These are phyloP conservation scores for Vigna radiata DNA, from an alignment of 306 rosid species.

Conservation along the genomic window DNA sequence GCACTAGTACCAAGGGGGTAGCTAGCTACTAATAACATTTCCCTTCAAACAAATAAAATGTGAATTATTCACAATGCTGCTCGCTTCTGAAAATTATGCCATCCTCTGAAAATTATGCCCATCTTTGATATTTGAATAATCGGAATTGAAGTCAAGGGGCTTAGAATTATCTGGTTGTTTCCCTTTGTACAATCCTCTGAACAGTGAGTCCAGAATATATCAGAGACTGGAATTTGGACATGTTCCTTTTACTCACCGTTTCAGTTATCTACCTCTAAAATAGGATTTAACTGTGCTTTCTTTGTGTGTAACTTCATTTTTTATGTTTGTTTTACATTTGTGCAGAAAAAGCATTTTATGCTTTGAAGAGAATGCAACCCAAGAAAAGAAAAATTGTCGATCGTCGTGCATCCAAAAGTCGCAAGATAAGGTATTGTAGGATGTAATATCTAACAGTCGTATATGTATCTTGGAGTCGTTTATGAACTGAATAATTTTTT, in stretches of 20 bases:
- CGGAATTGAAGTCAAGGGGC: neutral
- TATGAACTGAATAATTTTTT: slow-evolving; percentile 1
- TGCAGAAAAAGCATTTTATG: slow-evolving; percentile 73
- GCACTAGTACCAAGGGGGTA: neutral
- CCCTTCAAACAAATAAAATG: neutral
- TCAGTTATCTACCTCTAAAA: neutral
- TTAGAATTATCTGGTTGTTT: slow-evolving; percentile 8
- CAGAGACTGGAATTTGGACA: neutral
- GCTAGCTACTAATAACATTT: neutral
- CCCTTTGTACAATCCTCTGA: neutral
- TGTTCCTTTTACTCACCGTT: neutral
- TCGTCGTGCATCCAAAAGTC: slow-evolving; percentile 90
- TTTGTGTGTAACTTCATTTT: slow-evolving; percentile 12
- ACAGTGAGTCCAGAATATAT: neutral
- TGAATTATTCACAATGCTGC: neutral
- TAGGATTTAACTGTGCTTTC: neutral
- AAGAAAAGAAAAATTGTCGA: slow-evolving; percentile 90
- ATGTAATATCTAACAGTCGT: neutral
- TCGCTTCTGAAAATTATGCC: neutral
- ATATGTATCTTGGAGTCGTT: neutral
- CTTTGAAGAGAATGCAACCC: slow-evolving; percentile 67
- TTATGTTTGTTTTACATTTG: slow-evolving; percentile 35
- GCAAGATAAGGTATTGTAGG: slow-evolving; percentile 79
- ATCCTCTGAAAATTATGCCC: neutral
- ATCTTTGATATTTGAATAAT: neutral